phyloP scores from a whole-genome alignment of 352 stramenopile species.

The Pythium insidiosum region DNA sequence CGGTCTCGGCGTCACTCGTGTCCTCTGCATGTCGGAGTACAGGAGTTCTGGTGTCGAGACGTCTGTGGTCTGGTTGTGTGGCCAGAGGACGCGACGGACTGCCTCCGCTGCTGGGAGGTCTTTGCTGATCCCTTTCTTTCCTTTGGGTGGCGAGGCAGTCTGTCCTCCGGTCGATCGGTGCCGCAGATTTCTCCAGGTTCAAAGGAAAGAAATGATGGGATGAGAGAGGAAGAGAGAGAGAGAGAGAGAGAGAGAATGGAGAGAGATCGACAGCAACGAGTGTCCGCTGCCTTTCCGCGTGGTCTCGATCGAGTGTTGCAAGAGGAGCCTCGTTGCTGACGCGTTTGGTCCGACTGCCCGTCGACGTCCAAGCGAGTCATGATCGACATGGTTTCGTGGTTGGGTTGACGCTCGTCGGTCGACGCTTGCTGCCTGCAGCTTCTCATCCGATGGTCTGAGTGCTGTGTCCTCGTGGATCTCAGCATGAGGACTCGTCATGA shows the following conservation, averaged over 20 bases:
- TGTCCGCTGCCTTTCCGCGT: background rate
- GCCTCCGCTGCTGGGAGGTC: no score
- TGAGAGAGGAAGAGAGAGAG: slow-evolving; percentile 37
- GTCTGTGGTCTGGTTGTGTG: slow-evolving; percentile 12
- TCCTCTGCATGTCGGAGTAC: slow-evolving; percentile 1
- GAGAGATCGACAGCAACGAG: no score
- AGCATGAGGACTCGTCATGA: slow-evolving; percentile 28
- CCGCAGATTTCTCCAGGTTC: slow-evolving; percentile 4
- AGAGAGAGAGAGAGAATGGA: no score
- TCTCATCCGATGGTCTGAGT: slow-evolving; percentile 9
- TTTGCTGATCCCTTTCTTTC: slow-evolving; percentile 79
- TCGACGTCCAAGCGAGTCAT: no score
- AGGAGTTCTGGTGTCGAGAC: slow-evolving; percentile 10
- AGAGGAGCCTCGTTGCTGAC: no score
- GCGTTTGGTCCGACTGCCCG: no score
- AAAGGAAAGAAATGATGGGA: slow-evolving; percentile 73
- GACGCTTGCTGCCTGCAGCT: no score
- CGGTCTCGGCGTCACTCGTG: slow-evolving; percentile 6
- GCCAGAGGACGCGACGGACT: background rate
- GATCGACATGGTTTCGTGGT: no score
- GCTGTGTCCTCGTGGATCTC: background rate
- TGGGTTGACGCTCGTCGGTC: slow-evolving; percentile 1
- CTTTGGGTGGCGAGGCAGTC: slow-evolving; percentile 14
- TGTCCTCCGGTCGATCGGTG: background rate
- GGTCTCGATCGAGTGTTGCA: no score